Evolutionary conservation across 2,329 filamentous ascomycete species (phyloP).

Genomic region (Gliomastix tumulicola): DNA sequence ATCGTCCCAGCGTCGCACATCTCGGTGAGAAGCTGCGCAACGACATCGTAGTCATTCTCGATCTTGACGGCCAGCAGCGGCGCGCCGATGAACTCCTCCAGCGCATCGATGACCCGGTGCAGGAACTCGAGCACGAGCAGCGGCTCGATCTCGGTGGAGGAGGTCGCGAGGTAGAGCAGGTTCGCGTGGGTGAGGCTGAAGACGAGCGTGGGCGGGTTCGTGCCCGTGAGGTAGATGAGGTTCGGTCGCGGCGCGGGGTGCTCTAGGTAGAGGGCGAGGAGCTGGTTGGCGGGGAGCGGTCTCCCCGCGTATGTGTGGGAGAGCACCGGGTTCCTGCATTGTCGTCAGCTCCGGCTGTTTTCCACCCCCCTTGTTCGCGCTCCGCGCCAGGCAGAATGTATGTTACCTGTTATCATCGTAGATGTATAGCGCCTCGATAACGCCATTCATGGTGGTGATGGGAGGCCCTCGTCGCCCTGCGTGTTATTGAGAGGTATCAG

Average conservation of each 20-base stretch:
- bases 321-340: slow-evolving; percentile 71
- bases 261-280: slow-evolving; percentile 82
- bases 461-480: too few species aligned
- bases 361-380: too few species aligned
- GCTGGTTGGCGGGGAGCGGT: slow-evolving; percentile 66
- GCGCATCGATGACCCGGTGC: slow-evolving; percentile 82
- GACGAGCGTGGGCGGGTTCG: slow-evolving; percentile 78
- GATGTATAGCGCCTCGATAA: slow-evolving; percentile 93
- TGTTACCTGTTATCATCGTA: slow-evolving; percentile 89
- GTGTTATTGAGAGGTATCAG: too few species aligned
- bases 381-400: too few species aligned
- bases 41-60: slow-evolving; percentile 85
- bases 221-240: slow-evolving; percentile 75
- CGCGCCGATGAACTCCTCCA: slow-evolving; percentile 90
- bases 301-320: slow-evolving; percentile 83
- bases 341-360: neutral
- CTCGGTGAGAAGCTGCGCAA: slow-evolving; percentile 85
- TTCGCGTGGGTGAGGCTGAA: slow-evolving; percentile 86
- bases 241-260: slow-evolving; percentile 77
- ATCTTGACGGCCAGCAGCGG: slow-evolving; percentile 82
- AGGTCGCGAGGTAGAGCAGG: slow-evolving; percentile 76
- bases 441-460: slow-evolving; percentile 62
- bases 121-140: slow-evolving; percentile 90
- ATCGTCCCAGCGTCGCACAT: slow-evolving; percentile 95
- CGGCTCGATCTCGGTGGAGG: slow-evolving; percentile 82